Percentiles rank a stretch among this genome's conserved stretches.
Conservation (phyloP, 345 rosid genomes). For the Rhizophora mangle region DNA sequence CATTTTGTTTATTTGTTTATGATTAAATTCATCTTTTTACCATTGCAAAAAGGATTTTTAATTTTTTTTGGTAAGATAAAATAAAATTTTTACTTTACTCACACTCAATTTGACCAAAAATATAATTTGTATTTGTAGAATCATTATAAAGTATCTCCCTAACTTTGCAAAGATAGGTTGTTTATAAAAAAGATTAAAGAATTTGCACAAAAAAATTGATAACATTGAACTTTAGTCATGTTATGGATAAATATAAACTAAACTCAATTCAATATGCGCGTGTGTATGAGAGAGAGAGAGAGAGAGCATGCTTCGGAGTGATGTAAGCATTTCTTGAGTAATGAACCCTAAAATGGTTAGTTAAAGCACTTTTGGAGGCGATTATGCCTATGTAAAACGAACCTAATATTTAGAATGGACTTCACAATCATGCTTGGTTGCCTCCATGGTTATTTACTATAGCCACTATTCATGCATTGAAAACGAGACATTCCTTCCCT, state of each 20-base stretch:
- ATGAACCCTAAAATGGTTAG: conserved; percentile 14
- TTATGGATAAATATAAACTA: too few relatives aligned
- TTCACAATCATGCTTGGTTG: conserved; percentile 18
- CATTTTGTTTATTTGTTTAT: too few relatives aligned
- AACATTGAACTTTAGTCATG: too few relatives aligned
- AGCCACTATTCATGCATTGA: conserved; percentile 18
- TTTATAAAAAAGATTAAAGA: too few relatives aligned
- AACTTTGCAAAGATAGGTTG: too few relatives aligned
- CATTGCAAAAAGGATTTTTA: neutral
- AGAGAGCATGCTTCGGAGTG: conserved; percentile 33
- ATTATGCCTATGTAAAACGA: conserved; percentile 17
- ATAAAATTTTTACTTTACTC: conserved; percentile 1
- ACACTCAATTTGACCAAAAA: neutral
- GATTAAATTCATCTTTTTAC: too few relatives aligned
- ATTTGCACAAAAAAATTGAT: too few relatives aligned
- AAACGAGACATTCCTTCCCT: conserved; percentile 13
- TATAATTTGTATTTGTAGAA: conserved; percentile 9
- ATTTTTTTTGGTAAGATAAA: neutral
- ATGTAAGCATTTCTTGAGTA: conserved; percentile 30
- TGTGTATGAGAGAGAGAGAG: too few relatives aligned
- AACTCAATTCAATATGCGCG: too few relatives aligned
- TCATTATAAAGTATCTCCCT: too few relatives aligned
- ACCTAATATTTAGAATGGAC: conserved; percentile 10
- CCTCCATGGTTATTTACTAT: conserved; percentile 36
- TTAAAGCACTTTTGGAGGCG: conserved; percentile 19